These are phyloP conservation scores for Cryptococcus sp. DNA, from an alignment of 1,284 basidiomycete genomes.

Conservation along the genomic window DNA sequence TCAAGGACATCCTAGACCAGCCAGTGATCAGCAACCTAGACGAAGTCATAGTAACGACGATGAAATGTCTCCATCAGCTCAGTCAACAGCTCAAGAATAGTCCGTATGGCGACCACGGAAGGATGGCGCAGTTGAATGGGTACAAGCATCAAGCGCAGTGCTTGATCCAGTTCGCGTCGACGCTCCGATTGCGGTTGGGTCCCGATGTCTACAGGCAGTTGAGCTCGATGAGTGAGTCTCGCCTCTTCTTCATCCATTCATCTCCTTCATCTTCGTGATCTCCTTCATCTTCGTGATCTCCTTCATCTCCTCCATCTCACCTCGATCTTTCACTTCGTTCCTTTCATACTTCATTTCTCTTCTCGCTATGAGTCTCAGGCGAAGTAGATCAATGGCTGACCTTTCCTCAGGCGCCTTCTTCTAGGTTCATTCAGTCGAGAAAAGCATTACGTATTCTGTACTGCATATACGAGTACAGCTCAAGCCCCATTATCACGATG, in stretches of 20 bases:
- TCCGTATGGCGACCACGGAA: constrained; percentile 60
- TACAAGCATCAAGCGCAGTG: constrained; percentile 51
- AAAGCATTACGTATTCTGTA: no score
- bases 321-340: no score
- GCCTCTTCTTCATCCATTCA: neutral
- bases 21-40: constrained; percentile 87
- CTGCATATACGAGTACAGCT: no score
- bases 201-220: constrained; percentile 89
- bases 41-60: constrained; percentile 84
- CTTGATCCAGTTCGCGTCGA: constrained; percentile 83
- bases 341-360: neutral
- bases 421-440: neutral
- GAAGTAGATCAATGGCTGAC: neutral
- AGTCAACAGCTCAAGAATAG: constrained; percentile 76
- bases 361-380: neutral
- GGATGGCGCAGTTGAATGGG: constrained; percentile 40
- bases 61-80: constrained; percentile 84
- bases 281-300: no score
- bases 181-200: constrained; percentile 83
- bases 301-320: no score
- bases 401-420: constrained; percentile 10
- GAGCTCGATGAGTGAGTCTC: constrained; percentile 45
- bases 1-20: constrained; percentile 77
- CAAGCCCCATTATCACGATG: no score
- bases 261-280: neutral